Evolutionary conservation across 169 alveolate genomes (phyloP), one percentile per base, ranked within the genome.

Genomic region (Amoebophrya sp.): DNA sequence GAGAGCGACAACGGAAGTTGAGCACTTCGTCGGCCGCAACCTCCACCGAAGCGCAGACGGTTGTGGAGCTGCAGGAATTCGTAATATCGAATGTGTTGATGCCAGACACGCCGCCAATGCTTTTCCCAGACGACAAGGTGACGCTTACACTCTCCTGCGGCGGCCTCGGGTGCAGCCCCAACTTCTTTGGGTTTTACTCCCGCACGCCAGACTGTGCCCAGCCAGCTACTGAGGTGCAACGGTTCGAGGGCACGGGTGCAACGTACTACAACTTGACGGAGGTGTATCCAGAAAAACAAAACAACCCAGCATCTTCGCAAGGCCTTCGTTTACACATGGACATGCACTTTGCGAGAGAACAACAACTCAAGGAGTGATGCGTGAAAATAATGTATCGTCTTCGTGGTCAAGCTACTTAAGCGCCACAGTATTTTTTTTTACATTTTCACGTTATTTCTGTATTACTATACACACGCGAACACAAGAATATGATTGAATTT

Each of bases 231-330:
- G 83, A 66, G 29, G 35, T 66, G 7, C 38, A 18, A 25, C 29
- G 83, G 83, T 66, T 66, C 35, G 32, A 66, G 83, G 83, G 83
- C 83, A 66, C 83, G 12, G 83, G 83, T 25, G 83, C 83, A 2
- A 66, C 38, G 32, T 66, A 7, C 83, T 66, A 66, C 83, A 66
- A 66, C 32, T n/a, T 12, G 83, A 25, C 35, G 39, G 32, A 66
- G 35, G 83, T 66, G 83, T n/a, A n/a, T n/a, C n/a, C n/a, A n/a
- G n/a, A n/a, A n/a, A n/a, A n/a, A n/a, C n/a, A n/a, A n/a, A n/a
- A n/a, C n/a, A n/a, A n/a, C n/a, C n/a, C n/a, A n/a, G n/a, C n/a
- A n/a, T n/a, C n/a, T n/a, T n/a, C n/a, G n/a, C n/a, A n/a, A n/a
- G n/a, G n/a, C n/a, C n/a, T n/a, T n/a, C n/a, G n/a, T n/a, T n/a